phyloP scores from a whole-genome alignment of 768 basidiomycete species.

The Boletus bicolor region DNA sequence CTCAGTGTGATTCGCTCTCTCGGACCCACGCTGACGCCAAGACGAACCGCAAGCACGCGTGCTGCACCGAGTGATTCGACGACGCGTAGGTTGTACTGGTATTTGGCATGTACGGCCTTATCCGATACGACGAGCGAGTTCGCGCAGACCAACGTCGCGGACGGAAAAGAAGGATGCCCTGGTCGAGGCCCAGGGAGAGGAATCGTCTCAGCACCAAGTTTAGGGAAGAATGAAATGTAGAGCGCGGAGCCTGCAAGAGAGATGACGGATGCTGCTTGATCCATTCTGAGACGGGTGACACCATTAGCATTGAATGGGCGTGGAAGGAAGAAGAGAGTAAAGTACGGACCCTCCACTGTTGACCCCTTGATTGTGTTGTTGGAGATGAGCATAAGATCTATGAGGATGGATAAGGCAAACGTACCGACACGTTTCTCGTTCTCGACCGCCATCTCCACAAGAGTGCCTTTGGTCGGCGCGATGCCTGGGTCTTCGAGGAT shows the following conservation, averaged over 20 bases:
- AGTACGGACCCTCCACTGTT: conserved; percentile 70
- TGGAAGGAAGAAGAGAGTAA: neutral
- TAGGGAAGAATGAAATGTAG: conserved; percentile 80
- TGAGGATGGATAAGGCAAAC: conserved; percentile 3
- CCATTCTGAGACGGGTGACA: conserved; percentile 55
- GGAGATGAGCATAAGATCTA: neutral
- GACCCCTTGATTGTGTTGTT: conserved; percentile 41
- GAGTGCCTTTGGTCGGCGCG: conserved; percentile 53
- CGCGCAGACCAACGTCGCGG: conserved; percentile 28
- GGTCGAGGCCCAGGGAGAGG: conserved; percentile 48
- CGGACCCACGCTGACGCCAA: conserved; percentile 43
- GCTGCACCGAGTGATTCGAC: conserved; percentile 87
- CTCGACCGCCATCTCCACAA: conserved; percentile 78
- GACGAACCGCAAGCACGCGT: conserved; percentile 59
- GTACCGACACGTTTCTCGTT: conserved; percentile 80
- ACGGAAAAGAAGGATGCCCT: conserved; percentile 20
- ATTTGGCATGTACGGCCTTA: conserved; percentile 73
- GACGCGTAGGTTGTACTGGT: conserved; percentile 84
- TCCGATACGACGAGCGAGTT: conserved; percentile 74
- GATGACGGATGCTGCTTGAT: conserved; percentile 87
- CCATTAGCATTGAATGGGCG: conserved; percentile 5
- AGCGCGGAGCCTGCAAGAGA: conserved; percentile 66
- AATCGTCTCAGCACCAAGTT: conserved; percentile 61
- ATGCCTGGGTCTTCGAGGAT: conserved; percentile 38
- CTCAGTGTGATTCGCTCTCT: conserved; percentile 56